These are phyloP conservation scores for Lactarius deliciosus DNA, from an alignment of 768 basidiomycete species.

Conservation along the genomic window DNA sequence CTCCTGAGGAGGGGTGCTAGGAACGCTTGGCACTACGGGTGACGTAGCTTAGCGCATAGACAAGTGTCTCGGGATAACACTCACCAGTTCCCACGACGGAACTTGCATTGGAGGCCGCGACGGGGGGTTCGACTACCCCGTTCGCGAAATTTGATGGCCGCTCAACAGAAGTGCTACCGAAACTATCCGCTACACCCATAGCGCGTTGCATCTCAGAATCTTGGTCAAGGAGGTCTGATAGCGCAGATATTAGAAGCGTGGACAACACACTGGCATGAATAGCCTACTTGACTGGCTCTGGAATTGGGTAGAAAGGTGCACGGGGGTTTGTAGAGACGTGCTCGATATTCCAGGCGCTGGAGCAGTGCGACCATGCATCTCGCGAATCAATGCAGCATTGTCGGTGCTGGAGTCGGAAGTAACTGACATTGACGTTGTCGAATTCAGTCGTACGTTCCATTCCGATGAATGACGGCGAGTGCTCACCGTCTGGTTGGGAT, in stretches of 20 bases:
- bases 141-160: not conserved
- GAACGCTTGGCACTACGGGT: constrained; percentile 2
- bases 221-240: constrained; percentile 30
- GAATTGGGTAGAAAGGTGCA: constrained; percentile 27
- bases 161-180: constrained; percentile 21
- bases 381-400: constrained; percentile 23
- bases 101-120: constrained; percentile 10
- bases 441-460: not conserved
- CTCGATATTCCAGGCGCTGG: constrained; percentile 12
- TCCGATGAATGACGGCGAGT: too few species aligned
- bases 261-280: not conserved
- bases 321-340: constrained; percentile 21
- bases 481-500: constrained; percentile 18
- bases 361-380: constrained; percentile 14
- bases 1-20: constrained; percentile 24
- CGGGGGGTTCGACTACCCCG: not conserved
- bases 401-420: constrained; percentile 21
- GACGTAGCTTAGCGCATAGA: constrained; percentile 2
- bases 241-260: not conserved
- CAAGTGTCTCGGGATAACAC: not conserved
- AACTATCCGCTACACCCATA: constrained; percentile 28
- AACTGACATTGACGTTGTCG: constrained; percentile 20
- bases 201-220: constrained; percentile 31
- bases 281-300: constrained; percentile 28
- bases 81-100: constrained; percentile 14